Evolutionary conservation across 441 rosid genomes (phyloP).

Genomic region (Flueggea neowawraea): DNA sequence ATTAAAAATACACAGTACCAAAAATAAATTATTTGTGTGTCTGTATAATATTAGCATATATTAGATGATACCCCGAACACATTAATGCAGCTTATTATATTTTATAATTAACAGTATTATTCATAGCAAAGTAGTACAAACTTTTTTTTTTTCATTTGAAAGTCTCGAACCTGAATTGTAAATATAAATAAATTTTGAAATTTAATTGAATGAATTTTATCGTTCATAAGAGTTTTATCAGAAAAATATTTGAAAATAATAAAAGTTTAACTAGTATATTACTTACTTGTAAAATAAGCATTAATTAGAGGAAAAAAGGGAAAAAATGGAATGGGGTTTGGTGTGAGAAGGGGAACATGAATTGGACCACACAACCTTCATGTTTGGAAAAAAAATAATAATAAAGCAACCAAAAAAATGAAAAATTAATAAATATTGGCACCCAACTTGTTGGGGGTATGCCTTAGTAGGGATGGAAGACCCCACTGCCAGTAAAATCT

Average conservation of each 20-base stretch:
- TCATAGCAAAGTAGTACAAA: no score
- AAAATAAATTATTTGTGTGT: background rate
- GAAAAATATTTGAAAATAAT: no score
- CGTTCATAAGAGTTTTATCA: no score
- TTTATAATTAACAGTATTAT: background rate
- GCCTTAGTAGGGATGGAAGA: constrained; percentile 43
- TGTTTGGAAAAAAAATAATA: constrained; percentile 23
- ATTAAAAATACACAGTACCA: constrained; percentile 1
- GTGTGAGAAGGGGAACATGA: constrained; percentile 35
- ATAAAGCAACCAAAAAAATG: constrained; percentile 17
- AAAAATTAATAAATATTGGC: constrained; percentile 29
- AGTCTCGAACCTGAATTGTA: no score
- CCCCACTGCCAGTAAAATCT: constrained; percentile 33
- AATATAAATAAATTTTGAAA: no score
- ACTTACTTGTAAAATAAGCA: constrained; percentile 38
- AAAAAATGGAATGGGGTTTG: constrained; percentile 10
- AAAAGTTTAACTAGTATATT: no score
- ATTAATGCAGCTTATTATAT: no score
- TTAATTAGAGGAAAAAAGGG: constrained; percentile 10
- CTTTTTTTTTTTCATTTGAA: no score
- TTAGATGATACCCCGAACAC: no score
- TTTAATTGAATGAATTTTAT: no score
- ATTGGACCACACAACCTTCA: constrained; percentile 50
- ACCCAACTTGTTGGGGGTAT: constrained; percentile 70
- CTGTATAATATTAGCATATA: background rate